These are phyloP conservation scores for Backusella macrospora DNA, from an alignment of 192 early-diverging fungal species.

Conservation along the genomic window DNA sequence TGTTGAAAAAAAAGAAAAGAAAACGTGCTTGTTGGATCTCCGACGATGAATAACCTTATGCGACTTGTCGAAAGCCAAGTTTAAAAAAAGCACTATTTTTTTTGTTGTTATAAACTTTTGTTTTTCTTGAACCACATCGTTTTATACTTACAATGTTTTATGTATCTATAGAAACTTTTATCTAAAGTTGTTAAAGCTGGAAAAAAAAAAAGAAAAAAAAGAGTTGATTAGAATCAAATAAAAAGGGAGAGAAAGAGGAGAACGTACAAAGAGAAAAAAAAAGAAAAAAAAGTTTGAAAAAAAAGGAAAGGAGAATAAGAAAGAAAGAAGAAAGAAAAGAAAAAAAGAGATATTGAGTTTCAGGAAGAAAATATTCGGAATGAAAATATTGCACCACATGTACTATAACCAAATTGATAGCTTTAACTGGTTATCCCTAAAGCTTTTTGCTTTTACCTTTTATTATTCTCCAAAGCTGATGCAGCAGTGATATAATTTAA, in stretches of 20 bases:
- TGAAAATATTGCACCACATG: slow-evolving; percentile 18
- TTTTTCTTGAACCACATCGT: not conserved
- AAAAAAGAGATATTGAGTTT: slow-evolving; percentile 12
- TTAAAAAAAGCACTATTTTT: slow-evolving; percentile 11
- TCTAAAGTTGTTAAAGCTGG: not conserved
- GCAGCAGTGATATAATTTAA: slow-evolving; percentile 3
- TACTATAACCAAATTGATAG: not conserved
- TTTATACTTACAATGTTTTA: not conserved
- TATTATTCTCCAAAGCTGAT: slow-evolving; percentile 3
- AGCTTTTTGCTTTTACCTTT: slow-evolving; percentile 1
- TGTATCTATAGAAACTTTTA: not conserved
- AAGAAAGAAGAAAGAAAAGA: slow-evolving; percentile 13
- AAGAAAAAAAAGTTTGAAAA: slow-evolving; percentile 12
- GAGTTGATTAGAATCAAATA: not conserved
- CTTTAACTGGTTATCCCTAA: slow-evolving; percentile 12
- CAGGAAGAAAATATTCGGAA: slow-evolving; percentile 15
- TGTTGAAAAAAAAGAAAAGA: not conserved
- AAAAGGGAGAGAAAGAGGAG: slow-evolving; percentile 19
- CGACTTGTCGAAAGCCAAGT: not conserved
- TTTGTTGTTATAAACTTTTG: slow-evolving; percentile 1
- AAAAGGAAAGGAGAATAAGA: slow-evolving; percentile 19
- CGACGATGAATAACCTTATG: not conserved
- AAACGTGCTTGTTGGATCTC: slow-evolving; percentile 16
- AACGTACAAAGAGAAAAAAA: not conserved
- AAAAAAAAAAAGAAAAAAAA: not conserved